Evolutionary conservation across 331 rosid genomes (phyloP).

Genomic region (Malus hybrid): DNA sequence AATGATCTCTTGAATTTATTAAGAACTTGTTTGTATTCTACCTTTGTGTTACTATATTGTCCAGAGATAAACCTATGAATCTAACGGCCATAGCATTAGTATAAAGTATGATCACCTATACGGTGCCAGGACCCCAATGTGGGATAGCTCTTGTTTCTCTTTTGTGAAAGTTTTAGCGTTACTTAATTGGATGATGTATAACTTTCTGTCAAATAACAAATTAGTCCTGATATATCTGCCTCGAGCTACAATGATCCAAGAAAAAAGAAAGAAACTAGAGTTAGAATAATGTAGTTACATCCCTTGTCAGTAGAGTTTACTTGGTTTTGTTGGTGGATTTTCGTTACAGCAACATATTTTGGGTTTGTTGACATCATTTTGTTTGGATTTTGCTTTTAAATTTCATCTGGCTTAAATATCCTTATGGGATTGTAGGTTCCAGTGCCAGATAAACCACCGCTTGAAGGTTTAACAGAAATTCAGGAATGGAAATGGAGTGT

Average conservation of each 20-base stretch:
- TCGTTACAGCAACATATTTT: background rate
- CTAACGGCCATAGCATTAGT: too few relatives aligned
- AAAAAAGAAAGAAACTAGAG: background rate
- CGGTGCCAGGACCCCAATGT: background rate
- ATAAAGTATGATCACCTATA: too few relatives aligned
- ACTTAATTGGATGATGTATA: background rate
- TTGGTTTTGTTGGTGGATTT: background rate
- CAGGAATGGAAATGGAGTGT: slow-evolving; percentile 73
- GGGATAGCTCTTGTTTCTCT: background rate
- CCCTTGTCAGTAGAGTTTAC: background rate
- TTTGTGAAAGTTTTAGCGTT: background rate
- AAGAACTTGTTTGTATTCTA: background rate
- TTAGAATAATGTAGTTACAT: background rate
- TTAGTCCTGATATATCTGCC: background rate
- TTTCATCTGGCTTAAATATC: slow-evolving; percentile 1
- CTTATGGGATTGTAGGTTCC: slow-evolving; percentile 48
- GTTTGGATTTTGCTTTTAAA: background rate
- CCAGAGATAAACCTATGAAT: too few relatives aligned
- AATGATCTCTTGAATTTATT: slow-evolving; percentile 4
- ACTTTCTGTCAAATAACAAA: background rate
- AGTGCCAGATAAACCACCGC: slow-evolving; percentile 55
- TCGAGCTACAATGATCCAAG: background rate
- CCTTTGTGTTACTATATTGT: background rate
- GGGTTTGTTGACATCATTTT: background rate
- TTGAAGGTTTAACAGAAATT: slow-evolving; percentile 51